Evolutionary conservation across 73 alveolate genomes (phyloP).

Genomic region (Paramecium bursaria): DNA sequence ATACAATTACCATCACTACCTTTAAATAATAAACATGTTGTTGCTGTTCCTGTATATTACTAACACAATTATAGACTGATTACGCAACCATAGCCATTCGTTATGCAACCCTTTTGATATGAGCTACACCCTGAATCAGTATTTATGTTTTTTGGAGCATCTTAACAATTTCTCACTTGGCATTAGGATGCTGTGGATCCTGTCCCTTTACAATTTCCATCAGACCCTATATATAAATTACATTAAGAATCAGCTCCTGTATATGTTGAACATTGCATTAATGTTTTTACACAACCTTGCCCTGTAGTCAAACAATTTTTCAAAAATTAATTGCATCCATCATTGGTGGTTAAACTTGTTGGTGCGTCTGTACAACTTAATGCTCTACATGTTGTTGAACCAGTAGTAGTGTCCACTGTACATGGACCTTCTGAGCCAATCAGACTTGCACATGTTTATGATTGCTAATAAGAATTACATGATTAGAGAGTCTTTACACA

Average conservation of each 20-base stretch:
- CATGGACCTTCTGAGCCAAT: neutral
- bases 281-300: slow-evolving; percentile 13
- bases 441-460: neutral
- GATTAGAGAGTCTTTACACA: too few relatives aligned
- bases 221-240: slow-evolving; percentile 16
- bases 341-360: slow-evolving; percentile 22
- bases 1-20: slow-evolving; percentile 46
- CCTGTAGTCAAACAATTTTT: slow-evolving; percentile 24
- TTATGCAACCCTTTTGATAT: slow-evolving; percentile 10
- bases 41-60: slow-evolving; percentile 27
- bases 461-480: too few relatives aligned
- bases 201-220: slow-evolving; percentile 26
- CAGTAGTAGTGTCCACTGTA: neutral
- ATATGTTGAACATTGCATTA: neutral
- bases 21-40: neutral
- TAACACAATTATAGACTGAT: neutral
- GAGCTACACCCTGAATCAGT: slow-evolving; percentile 31
- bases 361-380: slow-evolving; percentile 20
- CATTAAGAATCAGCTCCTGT: slow-evolving; percentile 1
- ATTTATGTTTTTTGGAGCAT: slow-evolving; percentile 25
- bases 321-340: slow-evolving; percentile 7
- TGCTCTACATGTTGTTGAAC: slow-evolving; percentile 7
- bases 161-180: slow-evolving; percentile 1
- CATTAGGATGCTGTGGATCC: neutral
- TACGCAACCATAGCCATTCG: slow-evolving; percentile 49